These are phyloP conservation scores for Calophaca sinica DNA, from an alignment of 306 rosid genomes.

Conservation along the genomic window DNA sequence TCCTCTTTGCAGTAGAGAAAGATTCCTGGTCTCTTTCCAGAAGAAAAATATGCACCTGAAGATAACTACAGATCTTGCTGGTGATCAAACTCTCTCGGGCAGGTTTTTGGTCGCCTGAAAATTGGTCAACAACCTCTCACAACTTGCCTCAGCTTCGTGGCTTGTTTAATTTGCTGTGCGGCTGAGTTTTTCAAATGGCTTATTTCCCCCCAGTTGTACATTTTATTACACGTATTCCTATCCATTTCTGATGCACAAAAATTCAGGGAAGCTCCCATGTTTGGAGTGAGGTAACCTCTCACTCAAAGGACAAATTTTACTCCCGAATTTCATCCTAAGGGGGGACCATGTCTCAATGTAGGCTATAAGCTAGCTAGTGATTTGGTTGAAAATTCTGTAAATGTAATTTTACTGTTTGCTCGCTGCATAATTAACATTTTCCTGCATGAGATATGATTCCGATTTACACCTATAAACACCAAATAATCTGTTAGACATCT, in stretches of 20 bases:
- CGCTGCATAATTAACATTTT: neutral
- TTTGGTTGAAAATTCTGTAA: conserved; percentile 25
- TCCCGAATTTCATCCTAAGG: conserved; percentile 11
- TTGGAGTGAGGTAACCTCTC: conserved; percentile 35
- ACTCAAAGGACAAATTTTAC: neutral
- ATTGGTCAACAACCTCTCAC: conserved; percentile 34
- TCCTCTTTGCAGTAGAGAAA: conserved; percentile 25
- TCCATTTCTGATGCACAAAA: conserved; percentile 1
- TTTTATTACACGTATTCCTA: conserved; percentile 4
- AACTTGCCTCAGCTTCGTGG: conserved; percentile 31
- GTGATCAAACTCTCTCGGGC: conserved; percentile 16
- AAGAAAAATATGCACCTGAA: conserved; percentile 23
- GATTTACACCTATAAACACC: neutral
- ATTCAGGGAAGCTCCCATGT: conserved; percentile 16
- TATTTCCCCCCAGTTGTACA: conserved; percentile 28
- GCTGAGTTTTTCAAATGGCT: conserved; percentile 22
- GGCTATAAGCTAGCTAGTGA: neutral
- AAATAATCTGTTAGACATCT: too few species aligned
- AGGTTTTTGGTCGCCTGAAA: neutral
- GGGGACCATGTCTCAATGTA: conserved; percentile 1
- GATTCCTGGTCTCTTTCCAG: conserved; percentile 5
- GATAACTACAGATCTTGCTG: conserved; percentile 23
- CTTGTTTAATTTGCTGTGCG: conserved; percentile 5
- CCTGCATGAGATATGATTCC: neutral
- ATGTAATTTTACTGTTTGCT: conserved; percentile 24